Evolutionary conservation across 768 basidiomycete species (phyloP), one percentile per base, ranked within the genome.

Genomic region (Boletus pseudopeckii): DNA sequence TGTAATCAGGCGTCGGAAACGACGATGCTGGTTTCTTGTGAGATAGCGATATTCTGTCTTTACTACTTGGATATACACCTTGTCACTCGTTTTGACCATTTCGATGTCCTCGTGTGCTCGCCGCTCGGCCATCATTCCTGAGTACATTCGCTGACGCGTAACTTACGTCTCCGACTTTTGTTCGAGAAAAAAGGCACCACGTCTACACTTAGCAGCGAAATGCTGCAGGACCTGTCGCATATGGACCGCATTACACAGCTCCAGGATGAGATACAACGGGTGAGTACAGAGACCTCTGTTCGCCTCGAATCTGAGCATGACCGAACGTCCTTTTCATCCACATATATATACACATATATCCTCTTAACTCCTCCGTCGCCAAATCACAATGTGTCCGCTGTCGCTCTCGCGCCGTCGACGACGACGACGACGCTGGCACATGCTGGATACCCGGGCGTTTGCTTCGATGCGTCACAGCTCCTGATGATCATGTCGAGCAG

Each of bases 211-310:
- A 36, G 68, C 83, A 82, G 83, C 81, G 88, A 75, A 76, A 92
- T 92, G 89, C 89, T 92, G 80, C 85, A 90, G 80, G 89, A 91
- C 83, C 74, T 92, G 70, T 83, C 89, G 71, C 85, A 90, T 77
- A 94, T 94, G 93, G 92, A 95, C 79, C 86, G 92, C 74, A 90
- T 95, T 71, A 94, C 93, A 10, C 93, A 95, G 71, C 84, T 95
- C 50, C 92, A 94, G 77, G 88, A 96, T 82, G 89, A 89, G 72
- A 92, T 93, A 55, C 92, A 96, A 72, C 84, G 89, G 75, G 90
- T 88, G 50, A 49, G 65, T 48, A 28, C 45, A 7, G 17, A 10
- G 36, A 28, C 13, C 17, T 24, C 24, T 9, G 28, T 28, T 13
- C 22, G 15, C 43, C 53, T n/a, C 22, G 13, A 74, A 74, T 57